Evolutionary conservation across 345 rosid genomes (phyloP).

Genomic region (Boechera stricta): DNA sequence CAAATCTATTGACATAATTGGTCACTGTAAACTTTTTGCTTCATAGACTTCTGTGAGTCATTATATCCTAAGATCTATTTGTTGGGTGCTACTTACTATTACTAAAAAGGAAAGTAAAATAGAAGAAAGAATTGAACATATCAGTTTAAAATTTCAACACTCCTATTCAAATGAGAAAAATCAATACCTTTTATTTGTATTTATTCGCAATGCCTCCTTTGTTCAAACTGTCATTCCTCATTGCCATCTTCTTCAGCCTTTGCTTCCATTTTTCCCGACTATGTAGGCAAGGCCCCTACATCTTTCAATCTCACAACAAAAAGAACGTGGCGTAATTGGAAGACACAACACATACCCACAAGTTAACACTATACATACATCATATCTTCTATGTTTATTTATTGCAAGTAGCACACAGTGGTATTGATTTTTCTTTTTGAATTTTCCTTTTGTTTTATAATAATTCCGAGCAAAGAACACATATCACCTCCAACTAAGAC

Average conservation of each 20-base stretch:
- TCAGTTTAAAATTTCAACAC: conserved; percentile 30
- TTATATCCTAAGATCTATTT: conserved; percentile 46
- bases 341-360: conserved; percentile 28
- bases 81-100: conserved; percentile 40
- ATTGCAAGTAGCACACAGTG: conserved; percentile 33
- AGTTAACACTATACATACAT: conserved; percentile 26
- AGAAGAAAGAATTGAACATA: conserved; percentile 44
- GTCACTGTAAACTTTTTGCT: conserved; percentile 43
- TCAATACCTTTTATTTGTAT: conserved; percentile 23
- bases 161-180: conserved; percentile 32
- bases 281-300: conserved; percentile 53
- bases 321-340: conserved; percentile 11
- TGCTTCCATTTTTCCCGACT: conserved; percentile 20
- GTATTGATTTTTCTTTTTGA: conserved; percentile 13
- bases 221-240: conserved; percentile 56
- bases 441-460: conserved; percentile 12
- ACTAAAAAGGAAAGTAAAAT: conserved; percentile 26
- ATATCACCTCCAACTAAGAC: conserved; percentile 34
- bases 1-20: conserved; percentile 45
- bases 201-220: conserved; percentile 49
- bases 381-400: conserved; percentile 27
- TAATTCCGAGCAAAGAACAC: conserved; percentile 14
- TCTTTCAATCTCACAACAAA: conserved; percentile 31
- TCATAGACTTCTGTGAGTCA: conserved; percentile 41
- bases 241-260: conserved; percentile 28